Evolutionary conservation across 23 red algal species (phyloP), one percentile per base, ranked within the genome.

Genomic region (Gracilaria domingensis): DNA sequence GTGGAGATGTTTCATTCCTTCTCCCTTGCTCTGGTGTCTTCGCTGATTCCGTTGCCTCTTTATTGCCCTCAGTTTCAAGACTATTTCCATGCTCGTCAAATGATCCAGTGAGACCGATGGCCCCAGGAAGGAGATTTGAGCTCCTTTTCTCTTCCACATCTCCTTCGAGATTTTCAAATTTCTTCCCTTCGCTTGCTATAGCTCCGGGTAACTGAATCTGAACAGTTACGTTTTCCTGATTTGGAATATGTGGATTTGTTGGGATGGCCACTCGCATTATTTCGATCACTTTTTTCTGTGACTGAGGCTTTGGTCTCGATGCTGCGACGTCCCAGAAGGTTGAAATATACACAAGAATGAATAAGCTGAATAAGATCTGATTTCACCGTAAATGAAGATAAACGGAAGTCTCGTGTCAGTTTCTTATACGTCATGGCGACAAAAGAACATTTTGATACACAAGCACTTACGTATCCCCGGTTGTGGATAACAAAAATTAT

Each of bases 51-150:
- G 40, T 26, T 5, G 65, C 28, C 1, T 48, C 74, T 9, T 36
- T 44, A 32, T 77, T 49, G 11, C 50, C 56, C 0, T 30, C 28
- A 33, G 30, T 24, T 18, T n/a, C 29, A 26, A 13, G 84, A 48
- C 5, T 65, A 20, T 35, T 18, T 67, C 36, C 76, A 40, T 90
- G 54, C 24, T 90, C 75, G n/a, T 90, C 87, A 67, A 90, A 90
- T 7, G 87, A 34, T 2, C 87, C 87, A n/a, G 28, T 71, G 8
- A 71, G 36, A 21, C 87, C 87, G 56, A 90, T 90, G 12, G 87
- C 87, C 49, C 87, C 87, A 3, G 87, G 87, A 29, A 90, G 71
- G 4, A 62, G 29, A 42, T 90, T 90, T 81, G 62, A 62, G 74
- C 62, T 64, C 17, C 87, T 72, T 48, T 80, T 36, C 18, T 62